Evolutionary conservation across 257 asterid genomes (phyloP).

Genomic region (Gentiana straminea): DNA sequence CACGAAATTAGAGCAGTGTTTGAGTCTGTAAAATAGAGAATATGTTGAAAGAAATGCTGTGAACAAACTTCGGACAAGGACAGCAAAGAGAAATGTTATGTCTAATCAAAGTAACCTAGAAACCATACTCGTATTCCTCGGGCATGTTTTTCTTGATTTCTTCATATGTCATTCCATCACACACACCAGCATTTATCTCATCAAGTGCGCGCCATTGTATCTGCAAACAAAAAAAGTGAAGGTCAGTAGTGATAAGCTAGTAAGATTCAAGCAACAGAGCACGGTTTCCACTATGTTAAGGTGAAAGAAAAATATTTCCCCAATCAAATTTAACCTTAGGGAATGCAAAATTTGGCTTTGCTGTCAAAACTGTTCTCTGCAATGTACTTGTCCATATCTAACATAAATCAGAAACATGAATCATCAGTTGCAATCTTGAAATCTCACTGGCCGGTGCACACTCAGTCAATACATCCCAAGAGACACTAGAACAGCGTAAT

Average conservation of each 20-base stretch:
- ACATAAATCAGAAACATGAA: background rate
- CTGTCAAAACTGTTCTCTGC: conserved; percentile 93
- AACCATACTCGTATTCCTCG: conserved; percentile 79
- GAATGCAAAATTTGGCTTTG: conserved; percentile 75
- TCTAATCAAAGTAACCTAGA: background rate
- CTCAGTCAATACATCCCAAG: no score
- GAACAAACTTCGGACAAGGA: no score
- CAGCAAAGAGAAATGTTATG: no score
- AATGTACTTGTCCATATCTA: conserved; percentile 99
- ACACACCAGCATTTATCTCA: conserved; percentile 92
- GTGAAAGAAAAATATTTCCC: background rate
- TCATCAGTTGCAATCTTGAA: no score
- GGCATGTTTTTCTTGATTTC: conserved; percentile 98
- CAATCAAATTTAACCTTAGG: conserved; percentile 59
- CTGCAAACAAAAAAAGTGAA: conserved; percentile 28
- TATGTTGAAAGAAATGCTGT: no score
- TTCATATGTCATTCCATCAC: conserved; percentile 98
- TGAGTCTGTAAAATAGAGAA: no score
- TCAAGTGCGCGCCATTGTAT: conserved; percentile 99
- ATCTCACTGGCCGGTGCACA: no score
- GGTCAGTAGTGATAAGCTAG: conserved; percentile 3
- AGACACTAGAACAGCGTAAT: no score
- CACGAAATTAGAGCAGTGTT: no score
- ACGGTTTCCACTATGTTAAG: background rate
- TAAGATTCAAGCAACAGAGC: background rate